Conservation (phyloP, 768 basidiomycete genomes). For the Russula dissimulans region DNA sequence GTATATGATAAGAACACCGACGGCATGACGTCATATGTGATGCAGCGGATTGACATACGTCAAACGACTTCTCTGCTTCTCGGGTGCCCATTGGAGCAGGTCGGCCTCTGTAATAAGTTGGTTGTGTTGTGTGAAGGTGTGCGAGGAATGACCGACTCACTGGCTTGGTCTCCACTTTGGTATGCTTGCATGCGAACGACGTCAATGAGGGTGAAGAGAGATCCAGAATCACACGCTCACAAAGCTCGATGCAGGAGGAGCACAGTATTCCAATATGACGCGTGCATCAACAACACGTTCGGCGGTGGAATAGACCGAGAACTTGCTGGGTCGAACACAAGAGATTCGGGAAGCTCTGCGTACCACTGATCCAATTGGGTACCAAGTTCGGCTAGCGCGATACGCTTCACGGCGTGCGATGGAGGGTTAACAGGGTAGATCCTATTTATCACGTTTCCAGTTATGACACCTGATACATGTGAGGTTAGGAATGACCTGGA, state of each 20-base stretch:
- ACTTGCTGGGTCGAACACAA: constrained; percentile 50
- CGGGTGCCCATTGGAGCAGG: constrained; percentile 2
- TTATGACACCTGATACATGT: constrained; percentile 43
- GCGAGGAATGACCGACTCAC: constrained; percentile 30
- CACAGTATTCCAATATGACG: constrained; percentile 69
- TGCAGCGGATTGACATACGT: constrained; percentile 66
- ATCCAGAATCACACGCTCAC: constrained; percentile 36
- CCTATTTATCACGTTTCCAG: constrained; percentile 55
- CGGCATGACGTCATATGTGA: constrained; percentile 46
- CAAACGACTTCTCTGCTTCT: constrained; percentile 51
- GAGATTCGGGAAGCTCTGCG: constrained; percentile 51
- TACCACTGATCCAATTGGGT: constrained; percentile 66
- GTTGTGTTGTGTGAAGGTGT: neutral
- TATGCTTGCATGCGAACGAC: constrained; percentile 36
- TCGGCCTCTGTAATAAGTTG: constrained; percentile 5
- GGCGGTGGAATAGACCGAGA: constrained; percentile 49
- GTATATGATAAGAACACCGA: neutral
- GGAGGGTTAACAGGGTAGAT: constrained; percentile 60
- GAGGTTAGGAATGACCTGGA: neutral
- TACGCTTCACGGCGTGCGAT: constrained; percentile 38
- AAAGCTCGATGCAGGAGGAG: constrained; percentile 70
- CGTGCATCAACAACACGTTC: constrained; percentile 57
- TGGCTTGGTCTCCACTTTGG: constrained; percentile 51
- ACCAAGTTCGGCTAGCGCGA: constrained; percentile 48
- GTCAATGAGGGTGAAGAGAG: neutral